Base-by-base conservation (phyloP, 257 asterid species). In the Verbena officinalis region DNA sequence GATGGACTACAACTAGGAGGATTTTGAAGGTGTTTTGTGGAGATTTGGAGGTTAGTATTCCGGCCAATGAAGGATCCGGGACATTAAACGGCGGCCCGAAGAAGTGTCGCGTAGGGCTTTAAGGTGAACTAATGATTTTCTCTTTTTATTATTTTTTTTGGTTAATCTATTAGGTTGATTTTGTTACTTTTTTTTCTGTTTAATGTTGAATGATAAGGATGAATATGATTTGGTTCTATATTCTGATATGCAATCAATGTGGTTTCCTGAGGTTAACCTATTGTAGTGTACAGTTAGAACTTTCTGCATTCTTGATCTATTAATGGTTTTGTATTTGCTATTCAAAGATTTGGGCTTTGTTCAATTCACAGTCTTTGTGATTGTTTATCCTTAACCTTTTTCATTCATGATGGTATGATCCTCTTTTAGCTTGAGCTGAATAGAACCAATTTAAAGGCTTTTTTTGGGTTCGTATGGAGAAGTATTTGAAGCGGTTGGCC, bases 41-140 rank as follows among this genome's bases (percentile, higher is more conserved):
- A 10, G 87, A 81, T 68, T 79, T 90, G 72, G 7, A 43, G 0
- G 87, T 94, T 16, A 80, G 65, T 19, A 21, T 85, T 7, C 73
- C 86, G 2, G 30, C 19, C 55, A 77, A 74, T 27, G 73, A 76
- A 7, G 70, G 65, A 10, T 48, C 77, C 8, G 99, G 96, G 23
- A 57, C 74, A n/a, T 76, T 94, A 55, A 68, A 65, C 0, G 82
- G 89, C 17, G 96, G 83, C 5, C 77, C 91, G 0, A 75, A 23
- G 73, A 86, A 86, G 75, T 94, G 99, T 72, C 77, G 82, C 4
- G 96, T 85, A 9, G 95, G 95, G 39, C 27, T 92, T 68, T 92
- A 86, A 89, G 72, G 78, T 78, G 72, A 53, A 52, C 15, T 33
- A 3, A 31, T 75, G 53, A 57, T 59, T 27, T 66, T 17, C 21